A percentile compares a stretch with the other conserved stretches of the same genome.
phyloP scores from a whole-genome alignment of 768 basidiomycete species.

The Mycena vitilis region DNA sequence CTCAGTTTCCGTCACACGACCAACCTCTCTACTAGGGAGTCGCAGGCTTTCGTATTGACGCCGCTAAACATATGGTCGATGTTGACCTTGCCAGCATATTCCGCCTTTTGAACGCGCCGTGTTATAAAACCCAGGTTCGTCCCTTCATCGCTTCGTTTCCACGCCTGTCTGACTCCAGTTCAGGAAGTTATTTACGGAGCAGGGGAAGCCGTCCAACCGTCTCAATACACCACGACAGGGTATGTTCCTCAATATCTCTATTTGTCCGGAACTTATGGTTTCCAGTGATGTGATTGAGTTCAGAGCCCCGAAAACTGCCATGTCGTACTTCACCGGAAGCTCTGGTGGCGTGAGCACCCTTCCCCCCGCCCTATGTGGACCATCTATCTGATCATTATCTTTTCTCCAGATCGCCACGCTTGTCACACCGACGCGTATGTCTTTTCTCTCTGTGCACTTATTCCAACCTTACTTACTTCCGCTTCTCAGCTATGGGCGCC shows the following conservation, averaged over 20 bases:
- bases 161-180: neutral
- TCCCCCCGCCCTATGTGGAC: neutral
- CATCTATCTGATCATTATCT: neutral
- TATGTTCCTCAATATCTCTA: too few species aligned
- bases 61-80: slow-evolving; percentile 26
- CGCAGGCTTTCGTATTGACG: slow-evolving; percentile 25
- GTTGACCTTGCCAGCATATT: neutral
- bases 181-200: slow-evolving; percentile 32
- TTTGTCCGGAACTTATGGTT: too few species aligned
- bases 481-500: too few species aligned
- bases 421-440: neutral
- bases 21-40: slow-evolving; percentile 15
- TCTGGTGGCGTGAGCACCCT: neutral
- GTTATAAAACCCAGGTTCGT: slow-evolving; percentile 22
- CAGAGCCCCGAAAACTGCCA: too few species aligned
- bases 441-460: too few species aligned
- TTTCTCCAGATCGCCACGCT: neutral
- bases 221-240: slow-evolving; percentile 5
- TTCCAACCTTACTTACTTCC: too few species aligned
- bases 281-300: too few species aligned
- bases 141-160: neutral
- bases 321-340: too few species aligned
- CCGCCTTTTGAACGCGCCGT: slow-evolving; percentile 3
- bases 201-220: slow-evolving; percentile 28
- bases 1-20: too few species aligned